Evolutionary conservation across 2,329 filamentous ascomycete genomes (phyloP).

Genomic region (Dothiorella sarmentorum): DNA sequence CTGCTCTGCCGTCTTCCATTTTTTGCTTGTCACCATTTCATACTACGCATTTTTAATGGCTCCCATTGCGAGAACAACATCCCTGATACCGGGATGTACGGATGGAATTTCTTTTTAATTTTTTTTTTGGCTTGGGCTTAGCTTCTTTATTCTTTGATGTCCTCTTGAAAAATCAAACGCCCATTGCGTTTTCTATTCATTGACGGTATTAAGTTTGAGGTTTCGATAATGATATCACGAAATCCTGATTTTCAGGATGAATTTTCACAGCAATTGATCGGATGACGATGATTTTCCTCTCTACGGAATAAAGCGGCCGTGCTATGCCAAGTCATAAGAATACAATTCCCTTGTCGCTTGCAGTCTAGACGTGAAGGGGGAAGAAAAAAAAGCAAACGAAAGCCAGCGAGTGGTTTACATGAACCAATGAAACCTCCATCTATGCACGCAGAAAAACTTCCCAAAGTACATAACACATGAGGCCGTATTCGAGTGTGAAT

Average conservation of each 20-base stretch:
- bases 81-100: neutral
- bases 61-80: neutral
- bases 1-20: neutral
- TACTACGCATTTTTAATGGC: conserved; percentile 3
- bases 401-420: too few relatives aligned
- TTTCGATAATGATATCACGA: conserved; percentile 10
- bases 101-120: neutral
- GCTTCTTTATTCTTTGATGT: too few relatives aligned
- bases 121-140: too few relatives aligned
- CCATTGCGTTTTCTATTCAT: too few relatives aligned
- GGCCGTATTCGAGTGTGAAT: too few relatives aligned
- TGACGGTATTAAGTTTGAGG: neutral
- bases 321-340: too few relatives aligned
- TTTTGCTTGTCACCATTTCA: neutral
- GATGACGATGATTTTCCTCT: neutral
- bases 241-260: neutral
- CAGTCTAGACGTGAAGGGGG: neutral
- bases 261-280: neutral
- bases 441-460: too few relatives aligned
- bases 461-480: too few relatives aligned
- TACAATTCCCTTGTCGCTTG: too few relatives aligned
- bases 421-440: too few relatives aligned
- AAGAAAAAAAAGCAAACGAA: neutral
- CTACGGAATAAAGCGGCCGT: neutral
- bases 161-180: neutral